These are phyloP conservation scores for Agastache rugosa DNA, from an alignment of 257 asterid genomes.

Conservation along the genomic window DNA sequence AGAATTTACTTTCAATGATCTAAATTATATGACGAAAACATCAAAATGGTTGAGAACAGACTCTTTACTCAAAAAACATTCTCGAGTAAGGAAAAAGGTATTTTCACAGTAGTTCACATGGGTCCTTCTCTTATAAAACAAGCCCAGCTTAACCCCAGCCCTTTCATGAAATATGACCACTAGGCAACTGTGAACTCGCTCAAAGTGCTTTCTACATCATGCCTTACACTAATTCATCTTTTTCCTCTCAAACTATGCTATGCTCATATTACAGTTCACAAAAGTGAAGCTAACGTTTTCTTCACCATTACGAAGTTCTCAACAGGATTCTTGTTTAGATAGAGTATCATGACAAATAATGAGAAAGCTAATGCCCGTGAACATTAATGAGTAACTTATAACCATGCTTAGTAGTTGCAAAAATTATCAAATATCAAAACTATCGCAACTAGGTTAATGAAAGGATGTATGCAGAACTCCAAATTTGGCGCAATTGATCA, in stretches of 20 bases:
- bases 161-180: conserved; percentile 25
- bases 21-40: conserved; percentile 17
- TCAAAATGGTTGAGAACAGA: conserved; percentile 15
- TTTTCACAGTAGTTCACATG: conserved; percentile 17
- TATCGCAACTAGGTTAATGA: neutral
- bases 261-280: conserved; percentile 14
- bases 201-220: conserved; percentile 24
- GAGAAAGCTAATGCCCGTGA: conserved; percentile 23
- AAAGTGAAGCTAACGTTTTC: conserved; percentile 8
- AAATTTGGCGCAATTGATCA: conserved; percentile 23
- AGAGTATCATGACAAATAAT: neutral
- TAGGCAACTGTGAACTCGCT: neutral
- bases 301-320: conserved; percentile 25
- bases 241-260: conserved; percentile 23
- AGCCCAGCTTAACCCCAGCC: conserved; percentile 14
- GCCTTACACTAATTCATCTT: conserved; percentile 19
- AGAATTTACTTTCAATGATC: conserved; percentile 16
- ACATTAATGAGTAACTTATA: conserved; percentile 27
- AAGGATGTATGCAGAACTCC: conserved; percentile 11
- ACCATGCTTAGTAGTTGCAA: conserved; percentile 16
- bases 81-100: neutral
- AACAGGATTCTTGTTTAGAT: neutral
- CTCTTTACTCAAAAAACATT: conserved; percentile 15
- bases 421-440: conserved; percentile 1
- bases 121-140: neutral